Base-by-base conservation (phyloP, 345 rosid genomes). In the Triadica sebifera region DNA sequence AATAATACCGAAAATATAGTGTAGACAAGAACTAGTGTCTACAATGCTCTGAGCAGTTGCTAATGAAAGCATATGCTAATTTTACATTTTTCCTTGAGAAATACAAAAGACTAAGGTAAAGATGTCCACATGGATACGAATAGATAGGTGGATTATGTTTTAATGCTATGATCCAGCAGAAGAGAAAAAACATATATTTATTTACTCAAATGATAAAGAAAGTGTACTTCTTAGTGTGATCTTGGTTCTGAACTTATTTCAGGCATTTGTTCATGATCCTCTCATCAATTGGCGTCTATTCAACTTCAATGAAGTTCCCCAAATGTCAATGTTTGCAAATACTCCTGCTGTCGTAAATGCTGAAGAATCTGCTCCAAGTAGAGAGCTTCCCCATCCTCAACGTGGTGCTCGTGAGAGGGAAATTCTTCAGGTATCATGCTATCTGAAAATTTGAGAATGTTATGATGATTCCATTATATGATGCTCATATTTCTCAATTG, bases 211-310 rank as follows among this genome's bases (percentile, higher is more conserved):
- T 69, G 45, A 57, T 45, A n/a, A n/a, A 19, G 16, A 1, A 51
- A 20, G 15, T 20, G 59, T 19, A 55, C n/a, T 6, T 20, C 43
- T 24, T 46, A 71, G 59, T 53, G 74, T 77, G 68, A 77, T 43
- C 53, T 52, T 49, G 22, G 51, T 75, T 72, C 71, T 19, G 46
- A 57, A 49, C 65, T 52, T 74, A 7, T 81, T 78, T 76, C 86
- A 91, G 96, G 99, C 99, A 39, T 95, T 93, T 85, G 99, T 95
- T 63, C 99, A 95, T 63, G 98, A 95, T 83, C 99, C 99, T 77
- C 94, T 95, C 70, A 93, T 95, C 71, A 93, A 95, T 71, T 95
- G 98, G 99, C 98, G 97, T 78, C 99, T 95, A 67, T 93, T 95
- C 88, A 91, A 90, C 85, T 94, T 91, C 83, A 92, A 91, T 53